Evolutionary conservation across 1,139 yeast species (phyloP).

Genomic region (Candida albicans): DNA sequence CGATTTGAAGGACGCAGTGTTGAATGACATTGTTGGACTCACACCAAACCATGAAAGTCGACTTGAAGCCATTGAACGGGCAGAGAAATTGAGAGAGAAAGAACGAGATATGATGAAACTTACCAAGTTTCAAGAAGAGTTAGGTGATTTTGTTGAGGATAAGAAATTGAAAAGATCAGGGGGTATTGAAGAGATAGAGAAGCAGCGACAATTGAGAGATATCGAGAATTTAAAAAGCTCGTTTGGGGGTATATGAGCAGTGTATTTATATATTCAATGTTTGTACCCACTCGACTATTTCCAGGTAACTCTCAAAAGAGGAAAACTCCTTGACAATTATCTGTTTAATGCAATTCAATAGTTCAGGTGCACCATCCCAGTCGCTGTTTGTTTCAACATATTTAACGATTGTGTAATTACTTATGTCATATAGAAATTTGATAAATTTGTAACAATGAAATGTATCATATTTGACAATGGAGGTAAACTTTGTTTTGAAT

Average conservation of each 20-base stretch:
- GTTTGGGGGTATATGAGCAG: constrained; percentile 28
- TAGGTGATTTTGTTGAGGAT: constrained; percentile 83
- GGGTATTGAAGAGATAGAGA: constrained; percentile 84
- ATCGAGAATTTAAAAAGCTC: constrained; percentile 59
- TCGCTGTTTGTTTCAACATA: constrained; percentile 8
- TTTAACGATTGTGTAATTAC: constrained; percentile 5
- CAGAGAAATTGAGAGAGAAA: constrained; percentile 76
- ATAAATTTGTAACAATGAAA: constrained; percentile 9
- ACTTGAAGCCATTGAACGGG: constrained; percentile 82
- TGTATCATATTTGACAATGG: constrained; percentile 8
- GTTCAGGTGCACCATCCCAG: constrained; percentile 1
- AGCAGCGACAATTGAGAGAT: constrained; percentile 66
- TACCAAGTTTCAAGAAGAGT: constrained; percentile 78
- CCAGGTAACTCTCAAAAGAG: background rate
- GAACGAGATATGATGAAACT: constrained; percentile 60
- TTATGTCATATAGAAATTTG: constrained; percentile 8
- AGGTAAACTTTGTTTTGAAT: constrained; percentile 7
- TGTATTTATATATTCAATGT: background rate
- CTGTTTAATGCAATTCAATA: background rate
- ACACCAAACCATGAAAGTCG: constrained; percentile 84
- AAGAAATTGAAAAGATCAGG: constrained; percentile 77
- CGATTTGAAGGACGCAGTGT: constrained; percentile 73
- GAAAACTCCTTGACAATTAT: background rate
- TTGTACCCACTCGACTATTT: constrained; percentile 2
- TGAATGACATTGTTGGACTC: constrained; percentile 75